phyloP scores from a whole-genome alignment of 2,329 filamentous ascomycete genomes.

The Colletotrichum trifolii region DNA sequence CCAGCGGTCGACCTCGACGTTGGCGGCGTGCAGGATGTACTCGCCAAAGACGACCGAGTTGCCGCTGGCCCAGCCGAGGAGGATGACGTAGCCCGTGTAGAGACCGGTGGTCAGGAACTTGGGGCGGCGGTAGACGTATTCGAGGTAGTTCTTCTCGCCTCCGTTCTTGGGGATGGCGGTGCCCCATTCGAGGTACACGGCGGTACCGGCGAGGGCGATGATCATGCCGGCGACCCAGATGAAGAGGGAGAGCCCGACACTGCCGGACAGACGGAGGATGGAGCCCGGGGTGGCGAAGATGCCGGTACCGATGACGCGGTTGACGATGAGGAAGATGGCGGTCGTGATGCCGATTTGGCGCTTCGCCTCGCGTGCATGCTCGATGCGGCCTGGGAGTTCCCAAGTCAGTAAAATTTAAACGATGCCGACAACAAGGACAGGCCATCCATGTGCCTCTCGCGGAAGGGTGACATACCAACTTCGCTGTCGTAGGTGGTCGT shows the following conservation, averaged over 20 bases:
- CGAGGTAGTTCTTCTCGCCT: conserved; percentile 75
- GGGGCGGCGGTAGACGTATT: conserved; percentile 70
- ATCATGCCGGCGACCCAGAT: conserved; percentile 72
- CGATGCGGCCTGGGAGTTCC: conserved; percentile 43
- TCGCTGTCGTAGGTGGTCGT: conserved; percentile 34
- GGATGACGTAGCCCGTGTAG: conserved; percentile 70
- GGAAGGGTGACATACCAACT: conserved; percentile 25
- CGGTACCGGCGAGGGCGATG: conserved; percentile 70
- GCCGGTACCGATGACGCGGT: conserved; percentile 74
- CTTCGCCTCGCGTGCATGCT: conserved; percentile 58
- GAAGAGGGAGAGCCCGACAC: conserved; percentile 70
- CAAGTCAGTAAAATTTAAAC: neutral
- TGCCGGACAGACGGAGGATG: conserved; percentile 67
- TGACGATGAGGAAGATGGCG: conserved; percentile 70
- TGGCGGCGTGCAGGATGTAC: conserved; percentile 74
- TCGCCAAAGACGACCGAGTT: conserved; percentile 78
- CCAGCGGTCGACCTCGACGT: conserved; percentile 71
- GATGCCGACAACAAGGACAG: neutral
- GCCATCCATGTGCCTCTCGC: too few species aligned
- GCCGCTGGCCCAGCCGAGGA: conserved; percentile 73
- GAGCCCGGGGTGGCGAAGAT: conserved; percentile 73
- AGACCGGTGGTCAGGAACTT: conserved; percentile 70
- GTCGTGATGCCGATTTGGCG: conserved; percentile 66
- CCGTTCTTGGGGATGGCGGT: conserved; percentile 73
- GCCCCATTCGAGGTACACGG: conserved; percentile 75